Evolutionary conservation across 371 early-diverging fungal genomes (phyloP).

Genomic region (Mortierella sp.): DNA sequence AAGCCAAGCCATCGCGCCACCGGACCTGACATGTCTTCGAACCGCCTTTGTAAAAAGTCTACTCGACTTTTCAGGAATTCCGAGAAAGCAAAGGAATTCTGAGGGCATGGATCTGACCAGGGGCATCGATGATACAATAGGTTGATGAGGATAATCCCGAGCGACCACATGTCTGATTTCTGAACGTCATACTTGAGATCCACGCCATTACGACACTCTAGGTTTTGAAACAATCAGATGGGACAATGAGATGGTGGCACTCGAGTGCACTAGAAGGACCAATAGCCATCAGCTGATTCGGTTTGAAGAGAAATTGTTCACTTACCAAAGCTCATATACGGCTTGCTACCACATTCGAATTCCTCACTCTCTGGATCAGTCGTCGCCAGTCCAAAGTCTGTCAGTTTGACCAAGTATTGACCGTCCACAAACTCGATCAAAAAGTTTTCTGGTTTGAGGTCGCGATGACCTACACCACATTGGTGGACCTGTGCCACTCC

Average conservation of each 20-base stretch:
- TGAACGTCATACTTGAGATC: constrained; percentile 62
- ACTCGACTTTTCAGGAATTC: constrained; percentile 64
- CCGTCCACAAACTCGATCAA: constrained; percentile 61
- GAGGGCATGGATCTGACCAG: constrained; percentile 71
- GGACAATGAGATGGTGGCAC: no score
- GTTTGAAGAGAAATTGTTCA: not conserved
- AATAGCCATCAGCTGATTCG: no score
- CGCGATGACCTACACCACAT: constrained; percentile 86
- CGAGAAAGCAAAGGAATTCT: constrained; percentile 64
- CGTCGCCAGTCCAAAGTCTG: constrained; percentile 85
- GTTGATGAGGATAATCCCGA: constrained; percentile 73
- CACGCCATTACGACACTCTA: constrained; percentile 69
- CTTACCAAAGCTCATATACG: constrained; percentile 72
- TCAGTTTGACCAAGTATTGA: constrained; percentile 66
- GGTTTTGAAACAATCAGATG: not conserved
- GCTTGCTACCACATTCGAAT: constrained; percentile 80
- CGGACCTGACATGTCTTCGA: constrained; percentile 60
- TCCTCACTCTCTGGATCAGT: constrained; percentile 71
- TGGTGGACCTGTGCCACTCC: constrained; percentile 85
- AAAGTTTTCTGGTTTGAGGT: constrained; percentile 94
- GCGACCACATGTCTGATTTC: constrained; percentile 71
- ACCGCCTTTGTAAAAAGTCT: constrained; percentile 60
- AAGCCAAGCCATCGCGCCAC: constrained; percentile 67
- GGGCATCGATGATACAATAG: constrained; percentile 71
- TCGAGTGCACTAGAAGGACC: no score